Conservation (phyloP, 1,284 basidiomycete genomes). For the Athelia sp. region DNA sequence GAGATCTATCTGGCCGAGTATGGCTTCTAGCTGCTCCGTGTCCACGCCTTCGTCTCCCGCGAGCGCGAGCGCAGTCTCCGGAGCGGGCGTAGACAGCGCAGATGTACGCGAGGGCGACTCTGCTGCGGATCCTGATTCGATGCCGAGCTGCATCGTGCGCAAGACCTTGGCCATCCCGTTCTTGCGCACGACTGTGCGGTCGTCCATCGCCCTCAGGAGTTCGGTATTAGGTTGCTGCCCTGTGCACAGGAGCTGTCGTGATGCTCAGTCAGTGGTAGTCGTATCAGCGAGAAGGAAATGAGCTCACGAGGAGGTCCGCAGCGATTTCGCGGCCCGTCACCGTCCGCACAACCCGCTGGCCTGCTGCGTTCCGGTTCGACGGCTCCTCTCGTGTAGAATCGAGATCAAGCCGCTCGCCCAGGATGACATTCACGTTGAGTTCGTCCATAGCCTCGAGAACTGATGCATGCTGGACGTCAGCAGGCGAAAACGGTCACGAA, state of each 20-base stretch:
- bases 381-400: slow-evolving; percentile 26
- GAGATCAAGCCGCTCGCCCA: slow-evolving; percentile 53
- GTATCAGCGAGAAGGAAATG: slow-evolving; percentile 2
- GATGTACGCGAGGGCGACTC: not conserved
- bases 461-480: slow-evolving; percentile 16
- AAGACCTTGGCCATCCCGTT: slow-evolving; percentile 51
- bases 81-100: not conserved
- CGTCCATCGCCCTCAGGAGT: slow-evolving; percentile 47
- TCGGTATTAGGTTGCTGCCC: slow-evolving; percentile 71
- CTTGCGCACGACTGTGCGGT: slow-evolving; percentile 41
- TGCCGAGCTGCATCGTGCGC: slow-evolving; percentile 55
- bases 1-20: not conserved
- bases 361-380: slow-evolving; percentile 21
- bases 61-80: slow-evolving; percentile 13
- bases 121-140: slow-evolving; percentile 4
- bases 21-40: not conserved
- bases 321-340: slow-evolving; percentile 52
- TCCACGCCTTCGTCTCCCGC: slow-evolving; percentile 7
- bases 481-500: no score
- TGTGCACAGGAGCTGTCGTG: slow-evolving; percentile 62
- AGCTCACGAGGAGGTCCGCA: slow-evolving; percentile 58
- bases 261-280: not conserved
- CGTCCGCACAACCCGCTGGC: slow-evolving; percentile 44
- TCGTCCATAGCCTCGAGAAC: slow-evolving; percentile 39
- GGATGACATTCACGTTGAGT: slow-evolving; percentile 42